Evolutionary conservation across 495 filamentous ascomycete species (phyloP), one percentile per base, ranked within the genome.

Genomic region (Penicillium alfredii): DNA sequence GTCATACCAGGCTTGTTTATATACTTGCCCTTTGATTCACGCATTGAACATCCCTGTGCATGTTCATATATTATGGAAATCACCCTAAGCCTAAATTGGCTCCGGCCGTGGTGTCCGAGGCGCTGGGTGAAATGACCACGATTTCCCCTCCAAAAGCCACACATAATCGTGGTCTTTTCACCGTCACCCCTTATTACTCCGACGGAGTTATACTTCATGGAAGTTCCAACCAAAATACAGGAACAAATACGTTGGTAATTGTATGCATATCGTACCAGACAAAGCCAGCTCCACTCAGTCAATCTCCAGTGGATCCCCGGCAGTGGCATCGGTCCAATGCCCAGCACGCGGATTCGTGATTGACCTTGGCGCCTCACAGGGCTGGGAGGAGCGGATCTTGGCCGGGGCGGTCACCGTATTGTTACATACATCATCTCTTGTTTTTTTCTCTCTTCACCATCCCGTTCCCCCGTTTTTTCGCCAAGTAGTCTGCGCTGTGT

Each of bases 331-430:
- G n/a, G n/a, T n/a, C n/a, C n/a, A n/a, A n/a, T n/a, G n/a, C n/a
- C n/a, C n/a, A n/a, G n/a, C n/a, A n/a, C n/a, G n/a, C n/a, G n/a
- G n/a, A n/a, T n/a, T n/a, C n/a, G 11, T 21, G 17, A 14, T 10
- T 0, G 12, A 30, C n/a, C 51, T 55, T 51, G 51, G 51, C 51
- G 17, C 17, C 16, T 42, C 21, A 22, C 45, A 53, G 46, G 50
- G 49, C 49, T 49, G 35, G 22, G 14, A 26, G 16, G 39, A 30
- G 19, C 29, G 23, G 33, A 30, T 31, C 40, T 30, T 42, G 40
- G 39, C 49, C 39, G 35, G n/a, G n/a, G n/a, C n/a, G n/a, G n/a
- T n/a, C n/a, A n/a, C n/a, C n/a, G n/a, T n/a, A n/a, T n/a, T n/a
- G n/a, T n/a, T n/a, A n/a, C n/a, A n/a, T n/a, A n/a, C n/a, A n/a